Evolutionary conservation across 1,284 basidiomycete species (phyloP).

Genomic region (Ganoderma meredithae): DNA sequence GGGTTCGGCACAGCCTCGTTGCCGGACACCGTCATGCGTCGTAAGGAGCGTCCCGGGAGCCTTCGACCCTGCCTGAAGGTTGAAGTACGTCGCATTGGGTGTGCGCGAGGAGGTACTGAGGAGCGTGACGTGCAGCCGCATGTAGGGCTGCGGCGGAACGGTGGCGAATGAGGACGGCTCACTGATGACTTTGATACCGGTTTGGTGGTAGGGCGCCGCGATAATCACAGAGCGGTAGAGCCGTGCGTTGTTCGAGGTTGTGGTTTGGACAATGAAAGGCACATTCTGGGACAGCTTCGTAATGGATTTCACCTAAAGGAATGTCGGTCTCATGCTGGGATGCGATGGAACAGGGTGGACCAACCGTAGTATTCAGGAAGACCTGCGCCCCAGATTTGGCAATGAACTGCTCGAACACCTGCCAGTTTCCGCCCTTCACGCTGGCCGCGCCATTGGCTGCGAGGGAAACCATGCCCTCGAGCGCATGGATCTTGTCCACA

Average conservation of each 20-base stretch:
- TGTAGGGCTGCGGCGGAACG: slow-evolving; percentile 77
- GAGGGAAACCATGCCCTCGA: slow-evolving; percentile 80
- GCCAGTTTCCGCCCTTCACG: slow-evolving; percentile 85
- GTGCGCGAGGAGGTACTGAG: slow-evolving; percentile 77
- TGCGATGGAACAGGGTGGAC: slow-evolving; percentile 21
- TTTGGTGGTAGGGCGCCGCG: slow-evolving; percentile 78
- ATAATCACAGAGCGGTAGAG: slow-evolving; percentile 75
- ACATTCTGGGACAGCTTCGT: slow-evolving; percentile 52
- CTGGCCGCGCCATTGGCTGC: slow-evolving; percentile 75
- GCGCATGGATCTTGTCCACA: slow-evolving; percentile 78
- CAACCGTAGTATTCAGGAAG: slow-evolving; percentile 72
- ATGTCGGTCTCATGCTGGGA: not conserved
- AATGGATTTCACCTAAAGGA: slow-evolving; percentile 61
- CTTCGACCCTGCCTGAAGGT: slow-evolving; percentile 50
- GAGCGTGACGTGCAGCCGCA: slow-evolving; percentile 89
- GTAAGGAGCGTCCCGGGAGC: slow-evolving; percentile 81
- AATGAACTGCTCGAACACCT: slow-evolving; percentile 87
- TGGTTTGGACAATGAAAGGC: slow-evolving; percentile 47
- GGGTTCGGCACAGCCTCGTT: slow-evolving; percentile 59
- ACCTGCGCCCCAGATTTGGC: slow-evolving; percentile 73
- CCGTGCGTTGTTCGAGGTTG: slow-evolving; percentile 24
- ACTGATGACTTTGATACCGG: slow-evolving; percentile 49
- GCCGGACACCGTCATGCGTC: slow-evolving; percentile 62
- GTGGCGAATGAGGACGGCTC: slow-evolving; percentile 46
- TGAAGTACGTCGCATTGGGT: slow-evolving; percentile 79